These are phyloP conservation scores for Ilyonectria sp. DNA, from an alignment of 2,329 filamentous ascomycete genomes.

Conservation along the genomic window DNA sequence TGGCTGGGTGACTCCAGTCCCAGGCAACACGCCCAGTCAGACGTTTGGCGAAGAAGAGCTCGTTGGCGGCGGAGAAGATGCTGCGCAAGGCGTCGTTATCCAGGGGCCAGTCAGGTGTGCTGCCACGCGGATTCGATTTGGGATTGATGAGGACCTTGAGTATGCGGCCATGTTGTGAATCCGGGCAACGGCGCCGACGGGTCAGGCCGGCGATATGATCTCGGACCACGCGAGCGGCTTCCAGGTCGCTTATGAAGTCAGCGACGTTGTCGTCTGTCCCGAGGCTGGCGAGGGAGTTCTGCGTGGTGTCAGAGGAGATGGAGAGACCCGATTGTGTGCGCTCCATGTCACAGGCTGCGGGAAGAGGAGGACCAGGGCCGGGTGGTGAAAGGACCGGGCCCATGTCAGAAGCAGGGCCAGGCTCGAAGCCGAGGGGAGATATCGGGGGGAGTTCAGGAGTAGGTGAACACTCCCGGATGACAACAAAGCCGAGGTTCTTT, in stretches of 20 bases:
- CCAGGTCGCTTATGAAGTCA: conserved; percentile 59
- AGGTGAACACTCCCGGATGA: conserved; percentile 55
- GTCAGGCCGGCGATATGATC: conserved; percentile 60
- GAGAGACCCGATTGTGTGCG: conserved; percentile 65
- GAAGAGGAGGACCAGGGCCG: conserved; percentile 26
- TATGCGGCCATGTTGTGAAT: conserved; percentile 71
- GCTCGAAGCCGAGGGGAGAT: conserved; percentile 32
- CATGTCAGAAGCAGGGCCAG: conserved; percentile 34
- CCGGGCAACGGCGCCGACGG: conserved; percentile 59
- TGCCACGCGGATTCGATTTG: conserved; percentile 51
- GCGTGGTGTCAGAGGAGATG: conserved; percentile 60
- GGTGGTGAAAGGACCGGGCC: conserved; percentile 37
- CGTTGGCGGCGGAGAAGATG: conserved; percentile 74
- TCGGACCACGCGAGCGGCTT: conserved; percentile 65
- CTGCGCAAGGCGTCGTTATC: conserved; percentile 71
- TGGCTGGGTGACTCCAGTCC: conserved; percentile 71
- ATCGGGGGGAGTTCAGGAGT: conserved; percentile 42
- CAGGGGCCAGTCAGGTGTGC: conserved; percentile 64
- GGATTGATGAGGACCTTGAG: conserved; percentile 70
- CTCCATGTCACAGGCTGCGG: conserved; percentile 57
- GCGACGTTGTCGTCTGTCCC: conserved; percentile 49
- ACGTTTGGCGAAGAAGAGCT: conserved; percentile 73
- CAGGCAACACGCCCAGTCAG: conserved; percentile 72
- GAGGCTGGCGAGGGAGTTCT: conserved; percentile 47
- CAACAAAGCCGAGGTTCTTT: conserved; percentile 55